Evolutionary conservation across 768 basidiomycete genomes (phyloP).

Genomic region (Suillus subalutaceus): DNA sequence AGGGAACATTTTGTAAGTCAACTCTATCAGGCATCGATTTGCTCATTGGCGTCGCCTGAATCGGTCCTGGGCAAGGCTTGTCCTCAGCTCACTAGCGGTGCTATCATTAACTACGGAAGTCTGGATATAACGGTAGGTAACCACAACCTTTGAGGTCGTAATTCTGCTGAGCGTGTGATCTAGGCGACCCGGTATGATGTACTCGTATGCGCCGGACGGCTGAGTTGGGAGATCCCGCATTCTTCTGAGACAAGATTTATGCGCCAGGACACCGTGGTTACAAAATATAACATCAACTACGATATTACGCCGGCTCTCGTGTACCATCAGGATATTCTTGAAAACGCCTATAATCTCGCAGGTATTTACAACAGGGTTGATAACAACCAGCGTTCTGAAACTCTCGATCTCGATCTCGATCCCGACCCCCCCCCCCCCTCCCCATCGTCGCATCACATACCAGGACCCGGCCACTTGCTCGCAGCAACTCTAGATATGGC

Average conservation of each 20-base stretch:
- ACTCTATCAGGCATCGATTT: background rate
- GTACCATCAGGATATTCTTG: background rate
- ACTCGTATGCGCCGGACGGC: constrained; percentile 30
- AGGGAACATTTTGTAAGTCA: constrained; percentile 31
- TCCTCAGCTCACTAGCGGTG: constrained; percentile 28
- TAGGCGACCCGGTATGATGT: constrained; percentile 32
- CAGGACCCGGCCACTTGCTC: background rate
- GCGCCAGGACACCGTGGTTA: background rate
- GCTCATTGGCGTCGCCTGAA: background rate
- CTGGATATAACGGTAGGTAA: constrained; percentile 28
- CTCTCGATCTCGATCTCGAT: too few species aligned
- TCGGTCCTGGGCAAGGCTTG: constrained; percentile 31
- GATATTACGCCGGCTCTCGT: background rate
- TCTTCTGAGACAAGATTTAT: background rate
- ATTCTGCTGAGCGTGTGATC: background rate
- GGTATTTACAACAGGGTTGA: background rate
- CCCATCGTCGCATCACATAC: background rate
- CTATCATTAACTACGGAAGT: constrained; percentile 24
- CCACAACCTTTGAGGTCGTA: background rate
- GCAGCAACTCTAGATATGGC: background rate
- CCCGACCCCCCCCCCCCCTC: too few species aligned
- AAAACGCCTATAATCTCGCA: background rate
- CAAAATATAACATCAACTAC: background rate
- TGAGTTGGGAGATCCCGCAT: constrained; percentile 26
- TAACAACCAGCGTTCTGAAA: background rate